Base-by-base conservation (phyloP, 139 green algal genomes). In the Desmodesmus armatus region DNA sequence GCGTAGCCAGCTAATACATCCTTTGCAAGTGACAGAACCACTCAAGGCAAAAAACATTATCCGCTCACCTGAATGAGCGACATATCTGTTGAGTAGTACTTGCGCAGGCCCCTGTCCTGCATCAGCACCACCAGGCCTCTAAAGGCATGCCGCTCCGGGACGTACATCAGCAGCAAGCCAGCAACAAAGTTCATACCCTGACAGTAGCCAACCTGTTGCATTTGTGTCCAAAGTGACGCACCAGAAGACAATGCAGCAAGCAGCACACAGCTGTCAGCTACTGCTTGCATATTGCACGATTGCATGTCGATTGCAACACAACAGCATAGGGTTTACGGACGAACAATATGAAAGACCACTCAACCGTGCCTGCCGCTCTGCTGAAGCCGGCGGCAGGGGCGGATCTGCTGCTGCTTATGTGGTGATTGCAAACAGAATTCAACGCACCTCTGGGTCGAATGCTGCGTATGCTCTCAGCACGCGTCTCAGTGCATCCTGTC, bases 141-240 rank as follows among this genome's bases (percentile, higher is more conserved):
- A 89, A 95, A 97, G 0, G 94, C 94, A 37, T 94, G 86, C 0
- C 72, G 83, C 82, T 96, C 92, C 3, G 93, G 92, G 74, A 96
- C 65, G 83, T 91, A 96, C 55, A 89, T 91, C 55, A 97, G 86
- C 83, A 97, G 83, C 44, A 95, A 44, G 0, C 85, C 94, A n/a
- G 91, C 92, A 29, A 97, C 67, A 83, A 97, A 97, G 87, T 95
- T 95, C 94, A 97, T 96, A 58, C 94, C 94, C 89, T 96, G 86
- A 66, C 80, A 89, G 85, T 85, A 86, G 58, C 83, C 74, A 40
- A 84, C 83, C 63, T 87, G 51, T 53, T 35, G 15, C 9, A 43
- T 69, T n/a, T n/a, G n/a, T n/a, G n/a, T n/a, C n/a, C n/a, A n/a
- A n/a, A n/a, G n/a, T n/a, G n/a, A n/a, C n/a, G n/a, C n/a, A n/a